These are phyloP conservation scores for Aspergillus piperis DNA, from an alignment of 2,329 filamentous ascomycete species.

Conservation along the genomic window DNA sequence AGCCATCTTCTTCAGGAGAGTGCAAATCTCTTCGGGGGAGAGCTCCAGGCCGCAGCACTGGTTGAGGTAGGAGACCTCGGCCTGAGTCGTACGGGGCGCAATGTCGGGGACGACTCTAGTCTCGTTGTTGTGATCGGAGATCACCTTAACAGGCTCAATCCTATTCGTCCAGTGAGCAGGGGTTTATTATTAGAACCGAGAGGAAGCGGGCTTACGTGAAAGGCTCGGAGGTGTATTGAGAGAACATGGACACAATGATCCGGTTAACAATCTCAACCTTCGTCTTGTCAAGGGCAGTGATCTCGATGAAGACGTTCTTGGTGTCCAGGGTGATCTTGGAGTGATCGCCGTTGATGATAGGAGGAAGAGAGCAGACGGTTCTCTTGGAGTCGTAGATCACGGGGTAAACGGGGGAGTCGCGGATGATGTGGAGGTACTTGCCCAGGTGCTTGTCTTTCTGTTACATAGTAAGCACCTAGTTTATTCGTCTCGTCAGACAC, in stretches of 20 bases:
- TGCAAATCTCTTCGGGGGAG: slow-evolving; percentile 72
- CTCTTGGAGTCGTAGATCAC: slow-evolving; percentile 90
- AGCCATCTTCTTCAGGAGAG: slow-evolving; percentile 84
- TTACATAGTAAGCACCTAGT: slow-evolving; percentile 19
- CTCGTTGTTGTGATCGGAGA: slow-evolving; percentile 86
- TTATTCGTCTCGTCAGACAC: background rate
- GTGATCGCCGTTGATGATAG: slow-evolving; percentile 96
- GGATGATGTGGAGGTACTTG: slow-evolving; percentile 89
- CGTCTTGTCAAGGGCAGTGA: slow-evolving; percentile 92
- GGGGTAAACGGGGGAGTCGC: slow-evolving; percentile 89
- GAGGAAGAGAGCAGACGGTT: slow-evolving; percentile 87
- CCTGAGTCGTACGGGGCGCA: slow-evolving; percentile 72
- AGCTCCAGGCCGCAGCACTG: slow-evolving; percentile 82
- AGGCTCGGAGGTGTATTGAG: slow-evolving; percentile 78
- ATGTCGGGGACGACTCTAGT: slow-evolving; percentile 80
- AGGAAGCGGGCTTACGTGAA: slow-evolving; percentile 64
- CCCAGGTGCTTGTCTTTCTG: slow-evolving; percentile 88
- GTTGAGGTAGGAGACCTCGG: slow-evolving; percentile 92
- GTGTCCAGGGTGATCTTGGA: slow-evolving; percentile 93
- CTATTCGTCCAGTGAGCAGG: slow-evolving; percentile 28
- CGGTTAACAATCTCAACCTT: slow-evolving; percentile 96
- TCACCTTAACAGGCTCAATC: slow-evolving; percentile 88
- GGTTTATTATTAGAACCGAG: background rate
- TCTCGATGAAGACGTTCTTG: slow-evolving; percentile 94
- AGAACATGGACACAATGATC: slow-evolving; percentile 98